These are phyloP conservation scores for Kluyveromyces siamensis DNA, from an alignment of 805 yeast genomes.

Conservation along the genomic window DNA sequence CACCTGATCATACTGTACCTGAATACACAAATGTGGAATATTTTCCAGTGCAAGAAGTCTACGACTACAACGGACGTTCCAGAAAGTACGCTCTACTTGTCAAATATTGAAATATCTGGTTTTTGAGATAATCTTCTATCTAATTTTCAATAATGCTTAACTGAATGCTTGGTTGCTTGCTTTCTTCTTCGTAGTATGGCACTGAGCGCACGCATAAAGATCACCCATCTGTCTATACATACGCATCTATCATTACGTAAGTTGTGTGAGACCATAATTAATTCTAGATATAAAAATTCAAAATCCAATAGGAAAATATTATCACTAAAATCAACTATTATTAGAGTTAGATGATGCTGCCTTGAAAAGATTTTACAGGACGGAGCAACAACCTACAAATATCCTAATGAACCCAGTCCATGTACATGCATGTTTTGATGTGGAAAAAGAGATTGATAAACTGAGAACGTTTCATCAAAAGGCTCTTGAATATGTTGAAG, in stretches of 20 bases:
- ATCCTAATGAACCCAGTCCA: background rate
- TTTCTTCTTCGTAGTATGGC: too few species aligned
- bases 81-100: slow-evolving; percentile 15
- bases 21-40: slow-evolving; percentile 13
- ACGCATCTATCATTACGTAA: too few species aligned
- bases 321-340: too few species aligned
- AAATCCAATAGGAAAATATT: too few species aligned
- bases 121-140: background rate
- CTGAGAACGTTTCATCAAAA: slow-evolving; percentile 5
- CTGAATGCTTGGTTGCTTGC: too few species aligned
- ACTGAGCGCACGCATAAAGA: too few species aligned
- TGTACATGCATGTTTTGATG: background rate
- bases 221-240: too few species aligned
- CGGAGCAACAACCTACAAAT: background rate
- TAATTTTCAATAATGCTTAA: background rate
- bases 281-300: too few species aligned
- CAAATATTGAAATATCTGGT: background rate
- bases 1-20: slow-evolving; percentile 2
- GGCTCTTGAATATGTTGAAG: background rate
- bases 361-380: too few species aligned
- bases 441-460: slow-evolving; percentile 6
- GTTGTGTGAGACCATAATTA: too few species aligned
- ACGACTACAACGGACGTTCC: slow-evolving; percentile 15
- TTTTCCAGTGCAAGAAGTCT: slow-evolving; percentile 21
- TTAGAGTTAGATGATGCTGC: too few species aligned